Evolutionary conservation across 2,329 filamentous ascomycete species (phyloP).

Genomic region (Ramularia collo-cygni): DNA sequence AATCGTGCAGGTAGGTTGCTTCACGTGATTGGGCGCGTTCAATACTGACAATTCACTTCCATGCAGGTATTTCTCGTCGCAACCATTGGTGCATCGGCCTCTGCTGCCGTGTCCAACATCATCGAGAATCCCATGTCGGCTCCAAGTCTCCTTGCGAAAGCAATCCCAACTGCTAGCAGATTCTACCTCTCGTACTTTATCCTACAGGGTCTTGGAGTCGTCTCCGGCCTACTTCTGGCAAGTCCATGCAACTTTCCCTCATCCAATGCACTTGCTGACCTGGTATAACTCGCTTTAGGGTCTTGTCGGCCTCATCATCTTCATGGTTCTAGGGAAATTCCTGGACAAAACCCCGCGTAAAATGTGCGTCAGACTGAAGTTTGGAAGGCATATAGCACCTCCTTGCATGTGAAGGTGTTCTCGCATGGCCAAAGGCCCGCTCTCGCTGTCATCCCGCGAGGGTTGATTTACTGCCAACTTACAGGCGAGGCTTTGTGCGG

Average conservation of each 20-base stretch:
- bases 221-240: too few species aligned
- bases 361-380: too few species aligned
- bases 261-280: too few species aligned
- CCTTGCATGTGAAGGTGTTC: too few species aligned
- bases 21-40: too few species aligned
- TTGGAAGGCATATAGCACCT: too few species aligned
- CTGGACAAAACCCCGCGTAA: conserved; percentile 72
- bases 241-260: too few species aligned
- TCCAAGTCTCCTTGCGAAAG: conserved; percentile 25
- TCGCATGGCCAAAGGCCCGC: too few species aligned
- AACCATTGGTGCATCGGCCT: conserved; percentile 73
- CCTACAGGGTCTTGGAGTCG: conserved; percentile 78
- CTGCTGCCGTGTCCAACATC: conserved; percentile 60
- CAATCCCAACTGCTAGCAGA: conserved; percentile 74
- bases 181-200: conserved; percentile 96
- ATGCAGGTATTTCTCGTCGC: conserved; percentile 80
- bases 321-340: conserved; percentile 65
- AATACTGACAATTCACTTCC: too few species aligned
- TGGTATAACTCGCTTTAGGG: conserved; percentile 75
- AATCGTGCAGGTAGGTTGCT: conserved; percentile 47
- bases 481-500: too few species aligned
- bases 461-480: too few species aligned
- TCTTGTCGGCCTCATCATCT: conserved; percentile 64
- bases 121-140: conserved; percentile 48
- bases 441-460: too few species aligned